Evolutionary conservation across 345 rosid species (phyloP), one percentile per base, ranked within the genome.

Genomic region (Populus davidiana): DNA sequence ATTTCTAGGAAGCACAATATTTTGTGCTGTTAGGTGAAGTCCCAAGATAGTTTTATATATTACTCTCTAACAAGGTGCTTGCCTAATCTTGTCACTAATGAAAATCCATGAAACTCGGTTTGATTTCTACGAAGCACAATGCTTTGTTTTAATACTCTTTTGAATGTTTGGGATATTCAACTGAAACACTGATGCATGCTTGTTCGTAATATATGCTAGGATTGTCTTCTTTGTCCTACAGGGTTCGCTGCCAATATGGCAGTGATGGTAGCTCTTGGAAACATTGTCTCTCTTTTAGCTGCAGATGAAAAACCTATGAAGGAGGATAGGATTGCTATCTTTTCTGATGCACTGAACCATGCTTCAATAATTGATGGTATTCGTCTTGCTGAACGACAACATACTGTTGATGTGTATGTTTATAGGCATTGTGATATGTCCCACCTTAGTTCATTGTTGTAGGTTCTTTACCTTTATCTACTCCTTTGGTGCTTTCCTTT

Each of bases 231-330:
- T 75, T 95, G 99, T 87, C 98, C 99, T 72, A 88, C 96, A 80
- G 99, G 99, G 27, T 95, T 92, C 89, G 83, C 99, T 74, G 98
- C 99, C 54, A 95, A 95, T 82, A 92, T 91, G 99, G 97, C 99
- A 69, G 80, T 87, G 70, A 89, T 95, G 96, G 99, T 95, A 75
- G 91, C 97, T 27, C 81, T 95, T 76, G 99, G 98, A 85, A 92
- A 85, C 78, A 82, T 93, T 78, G 86, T 90, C 82, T 87, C 93
- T 72, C 91, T 95, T 81, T 83, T 93, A 73, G 87, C 84, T 67
- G 75, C 82, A 13, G 81, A 79, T 41, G 85, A 79, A 73, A 80
- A 84, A 65, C 90, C 90, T 83, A 39, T 39, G 47, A 41, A 79
- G 79, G 79, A 84, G 69, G 97, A 88, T 77, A 92, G 85, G 81